phyloP scores from a whole-genome alignment of 2,329 filamentous ascomycete genomes.

The Cercospora sp. region DNA sequence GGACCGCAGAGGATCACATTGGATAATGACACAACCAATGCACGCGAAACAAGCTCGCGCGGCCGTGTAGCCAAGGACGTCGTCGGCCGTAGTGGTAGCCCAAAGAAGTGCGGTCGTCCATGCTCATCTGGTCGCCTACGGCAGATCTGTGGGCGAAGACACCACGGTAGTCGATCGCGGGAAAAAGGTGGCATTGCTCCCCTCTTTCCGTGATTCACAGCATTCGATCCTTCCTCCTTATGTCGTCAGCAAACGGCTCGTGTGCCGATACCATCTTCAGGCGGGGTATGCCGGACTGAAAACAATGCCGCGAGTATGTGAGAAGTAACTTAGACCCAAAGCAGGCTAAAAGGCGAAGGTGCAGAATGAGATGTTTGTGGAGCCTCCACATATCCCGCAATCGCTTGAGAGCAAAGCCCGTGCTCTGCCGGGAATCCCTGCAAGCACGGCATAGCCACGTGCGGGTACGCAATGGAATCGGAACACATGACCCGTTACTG shows the following conservation, averaged over 20 bases:
- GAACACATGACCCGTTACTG: not conserved
- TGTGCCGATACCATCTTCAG: not conserved
- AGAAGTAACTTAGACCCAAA: not conserved
- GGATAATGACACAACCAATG: not conserved
- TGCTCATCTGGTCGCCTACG: not conserved
- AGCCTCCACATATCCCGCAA: not conserved
- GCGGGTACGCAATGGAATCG: not conserved
- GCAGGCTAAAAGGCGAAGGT: not conserved
- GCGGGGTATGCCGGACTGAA: not conserved
- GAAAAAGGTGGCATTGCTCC: not conserved
- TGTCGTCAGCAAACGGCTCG: not conserved
- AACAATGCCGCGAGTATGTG: not conserved
- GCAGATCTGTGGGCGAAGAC: constrained; percentile 6
- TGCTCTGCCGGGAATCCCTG: not conserved
- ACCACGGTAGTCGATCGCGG: not conserved
- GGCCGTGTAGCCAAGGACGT: not conserved
- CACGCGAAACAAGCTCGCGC: not conserved
- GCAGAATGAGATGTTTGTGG: not conserved
- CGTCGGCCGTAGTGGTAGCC: not conserved
- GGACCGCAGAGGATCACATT: too few relatives aligned
- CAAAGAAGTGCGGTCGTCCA: not conserved
- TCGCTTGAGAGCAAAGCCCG: not conserved
- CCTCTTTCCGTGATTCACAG: not conserved
- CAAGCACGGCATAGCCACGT: constrained; percentile 2
- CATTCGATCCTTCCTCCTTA: not conserved